phyloP scores from a whole-genome alignment of 306 rosid genomes.

The Hippophae rhamnoides region DNA sequence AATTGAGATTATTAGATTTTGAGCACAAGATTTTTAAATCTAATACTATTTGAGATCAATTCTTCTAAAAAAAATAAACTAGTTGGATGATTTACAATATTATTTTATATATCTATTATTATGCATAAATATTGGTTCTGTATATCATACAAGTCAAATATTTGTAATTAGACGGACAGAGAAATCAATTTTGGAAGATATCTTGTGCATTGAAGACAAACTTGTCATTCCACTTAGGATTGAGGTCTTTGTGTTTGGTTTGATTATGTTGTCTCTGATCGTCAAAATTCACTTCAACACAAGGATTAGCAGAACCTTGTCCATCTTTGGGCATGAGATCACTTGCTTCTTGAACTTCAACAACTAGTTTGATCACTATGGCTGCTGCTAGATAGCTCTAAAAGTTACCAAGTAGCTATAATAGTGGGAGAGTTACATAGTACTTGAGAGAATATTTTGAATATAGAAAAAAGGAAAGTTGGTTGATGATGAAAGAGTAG shows the following conservation, averaged over 20 bases:
- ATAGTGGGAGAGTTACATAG: neutral
- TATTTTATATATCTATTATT: too few relatives aligned
- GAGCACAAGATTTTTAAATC: too few relatives aligned
- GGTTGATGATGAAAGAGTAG: slow-evolving; percentile 12
- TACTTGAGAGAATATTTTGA: neutral
- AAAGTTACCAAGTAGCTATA: neutral
- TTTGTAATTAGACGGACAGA: slow-evolving; percentile 26
- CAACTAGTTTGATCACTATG: slow-evolving; percentile 54
- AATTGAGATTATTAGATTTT: too few relatives aligned
- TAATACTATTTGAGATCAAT: too few relatives aligned
- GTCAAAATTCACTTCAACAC: slow-evolving; percentile 54
- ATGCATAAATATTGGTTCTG: too few relatives aligned
- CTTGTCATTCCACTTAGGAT: slow-evolving; percentile 73
- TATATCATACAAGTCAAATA: too few relatives aligned
- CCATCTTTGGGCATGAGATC: slow-evolving; percentile 78
- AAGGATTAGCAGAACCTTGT: slow-evolving; percentile 69
- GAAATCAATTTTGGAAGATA: slow-evolving; percentile 48
- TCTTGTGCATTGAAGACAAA: slow-evolving; percentile 42
- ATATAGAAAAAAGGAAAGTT: neutral
- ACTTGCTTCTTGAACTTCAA: slow-evolving; percentile 61
- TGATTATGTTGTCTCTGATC: slow-evolving; percentile 46
- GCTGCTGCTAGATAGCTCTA: neutral
- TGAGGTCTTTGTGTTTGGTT: slow-evolving; percentile 53
- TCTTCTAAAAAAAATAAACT: too few relatives aligned
- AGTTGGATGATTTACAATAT: too few relatives aligned